Base-by-base conservation (phyloP, 2,329 filamentous ascomycete species). In the Fusarium sp. region DNA sequence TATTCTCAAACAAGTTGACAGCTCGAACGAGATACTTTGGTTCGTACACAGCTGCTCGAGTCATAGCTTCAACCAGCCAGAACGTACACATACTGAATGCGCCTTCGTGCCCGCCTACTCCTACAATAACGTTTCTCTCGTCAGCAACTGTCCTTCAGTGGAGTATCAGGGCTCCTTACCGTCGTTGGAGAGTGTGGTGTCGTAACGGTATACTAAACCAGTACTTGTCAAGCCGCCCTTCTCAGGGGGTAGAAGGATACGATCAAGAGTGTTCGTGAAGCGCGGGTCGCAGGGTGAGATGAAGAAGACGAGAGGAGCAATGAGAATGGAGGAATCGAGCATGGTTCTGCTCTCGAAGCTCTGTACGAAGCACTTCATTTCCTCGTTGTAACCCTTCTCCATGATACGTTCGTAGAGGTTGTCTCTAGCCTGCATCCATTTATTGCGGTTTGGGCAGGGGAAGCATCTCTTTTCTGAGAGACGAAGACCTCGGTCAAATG, bases 41-140 rank as follows among this genome's bases (percentile, higher is more conserved):
- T 70, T 92, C 89, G 77, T 91, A 91, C 50, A 84, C 81, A 71
- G 86, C 82, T 70, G 91, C 91, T 32, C 92, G 86, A 30, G 91
- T 92, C 80, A 94, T 86, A 25, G 92, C 91, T 79, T 94, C 92
- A 15, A 94, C 91, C 1, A 94, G 87, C 92, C 92, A 94, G 78
- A 94, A 94, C 1, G 91, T 94, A 76, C 91, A 93, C 91, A 94
- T 94, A 75, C 87, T 90, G 77, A 94, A 94, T 22, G 91, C 91
- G 24, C 92, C 92, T 79, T 94, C 92, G 54, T 87, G 85, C 20
- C 92, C 92, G 40, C 91, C 91, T 11, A 94, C 90, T 30, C 91
- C 90, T 91, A 70, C 44, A 61, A 25, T 27, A 49, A 18, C 14
- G 44, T 45, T 46, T 32, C 32, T 15, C 24, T 20, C 16, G 44